Evolutionary conservation across 2,329 filamentous ascomycete species (phyloP).

Genomic region (Albifimbria verrucaria): DNA sequence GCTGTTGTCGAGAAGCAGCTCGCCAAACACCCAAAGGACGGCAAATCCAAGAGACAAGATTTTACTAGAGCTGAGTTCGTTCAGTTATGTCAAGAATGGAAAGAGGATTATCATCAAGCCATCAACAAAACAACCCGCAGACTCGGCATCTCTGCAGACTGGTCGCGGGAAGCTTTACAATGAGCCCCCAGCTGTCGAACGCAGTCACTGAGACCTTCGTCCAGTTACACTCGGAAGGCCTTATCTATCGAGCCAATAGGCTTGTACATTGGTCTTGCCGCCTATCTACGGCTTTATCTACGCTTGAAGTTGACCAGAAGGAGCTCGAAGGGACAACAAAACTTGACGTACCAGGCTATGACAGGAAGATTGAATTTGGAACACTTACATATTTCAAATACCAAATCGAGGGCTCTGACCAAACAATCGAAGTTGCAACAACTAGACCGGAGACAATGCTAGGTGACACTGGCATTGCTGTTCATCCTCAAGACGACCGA

Average conservation of each 20-base stretch:
- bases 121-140: conserved; percentile 83
- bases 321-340: conserved; percentile 82
- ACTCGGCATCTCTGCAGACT: conserved; percentile 90
- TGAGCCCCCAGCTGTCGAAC: conserved; percentile 60
- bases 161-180: conserved; percentile 64
- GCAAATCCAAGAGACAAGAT: conserved; percentile 86
- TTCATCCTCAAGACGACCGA: conserved; percentile 80
- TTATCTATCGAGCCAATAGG: conserved; percentile 88
- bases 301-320: conserved; percentile 89
- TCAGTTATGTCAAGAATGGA: conserved; percentile 88
- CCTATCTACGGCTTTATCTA: conserved; percentile 85
- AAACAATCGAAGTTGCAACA: conserved; percentile 87
- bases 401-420: conserved; percentile 74
- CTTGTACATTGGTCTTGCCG: conserved; percentile 95
- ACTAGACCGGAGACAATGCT: conserved; percentile 95
- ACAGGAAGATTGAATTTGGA: conserved; percentile 95
- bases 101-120: conserved; percentile 84
- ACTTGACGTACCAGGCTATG: conserved; percentile 90
- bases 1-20: conserved; percentile 97
- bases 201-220: conserved; percentile 90
- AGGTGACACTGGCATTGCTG: conserved; percentile 89
- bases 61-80: conserved; percentile 79
- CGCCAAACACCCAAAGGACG: conserved; percentile 71
- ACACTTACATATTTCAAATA: conserved; percentile 90
- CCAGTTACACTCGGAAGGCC: conserved; percentile 84